Percentiles rank a stretch among this genome's conserved stretches.
phyloP scores from a whole-genome alignment of 1,284 basidiomycete species.

The Bjerkandera adusta region DNA sequence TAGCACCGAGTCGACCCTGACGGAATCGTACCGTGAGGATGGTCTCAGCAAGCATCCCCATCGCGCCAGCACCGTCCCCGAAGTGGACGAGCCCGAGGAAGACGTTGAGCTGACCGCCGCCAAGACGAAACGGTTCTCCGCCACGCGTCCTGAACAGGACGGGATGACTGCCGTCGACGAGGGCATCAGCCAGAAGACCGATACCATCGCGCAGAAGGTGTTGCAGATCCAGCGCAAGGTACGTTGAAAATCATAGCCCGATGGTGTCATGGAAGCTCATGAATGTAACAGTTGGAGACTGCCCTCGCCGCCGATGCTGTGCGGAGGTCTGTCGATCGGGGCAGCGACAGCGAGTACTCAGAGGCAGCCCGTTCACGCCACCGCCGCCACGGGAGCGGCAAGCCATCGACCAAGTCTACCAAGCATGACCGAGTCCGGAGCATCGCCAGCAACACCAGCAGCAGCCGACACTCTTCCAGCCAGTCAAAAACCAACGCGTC shows the following conservation, averaged over 20 bases:
- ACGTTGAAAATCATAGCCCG: constrained; percentile 16
- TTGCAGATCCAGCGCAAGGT: constrained; percentile 83
- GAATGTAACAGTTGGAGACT: constrained; percentile 55
- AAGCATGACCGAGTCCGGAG: constrained; percentile 19
- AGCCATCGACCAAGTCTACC: constrained; percentile 18
- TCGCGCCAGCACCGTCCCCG: constrained; percentile 49
- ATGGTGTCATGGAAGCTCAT: constrained; percentile 8
- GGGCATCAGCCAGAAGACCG: constrained; percentile 78
- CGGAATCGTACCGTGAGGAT: constrained; percentile 48
- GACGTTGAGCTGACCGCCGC: constrained; percentile 40
- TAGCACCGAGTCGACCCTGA: constrained; percentile 72
- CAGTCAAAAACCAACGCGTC: too few species aligned
- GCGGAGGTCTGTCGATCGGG: constrained; percentile 35
- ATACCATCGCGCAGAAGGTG: constrained; percentile 81
- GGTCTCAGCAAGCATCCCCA: constrained; percentile 39
- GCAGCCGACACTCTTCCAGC: too few species aligned
- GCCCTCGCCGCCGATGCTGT: constrained; percentile 63
- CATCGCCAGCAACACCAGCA: constrained; percentile 11
- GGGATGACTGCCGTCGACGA: constrained; percentile 81
- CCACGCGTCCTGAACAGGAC: constrained; percentile 59
- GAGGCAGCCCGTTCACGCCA: constrained; percentile 24
- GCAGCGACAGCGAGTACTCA: constrained; percentile 48
- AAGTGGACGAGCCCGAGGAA: constrained; percentile 51
- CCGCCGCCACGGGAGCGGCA: constrained; percentile 21
- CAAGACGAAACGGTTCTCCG: constrained; percentile 76